These are phyloP conservation scores for Verticillium albo-atrum DNA, from an alignment of 2,329 filamentous ascomycete species.

Conservation along the genomic window DNA sequence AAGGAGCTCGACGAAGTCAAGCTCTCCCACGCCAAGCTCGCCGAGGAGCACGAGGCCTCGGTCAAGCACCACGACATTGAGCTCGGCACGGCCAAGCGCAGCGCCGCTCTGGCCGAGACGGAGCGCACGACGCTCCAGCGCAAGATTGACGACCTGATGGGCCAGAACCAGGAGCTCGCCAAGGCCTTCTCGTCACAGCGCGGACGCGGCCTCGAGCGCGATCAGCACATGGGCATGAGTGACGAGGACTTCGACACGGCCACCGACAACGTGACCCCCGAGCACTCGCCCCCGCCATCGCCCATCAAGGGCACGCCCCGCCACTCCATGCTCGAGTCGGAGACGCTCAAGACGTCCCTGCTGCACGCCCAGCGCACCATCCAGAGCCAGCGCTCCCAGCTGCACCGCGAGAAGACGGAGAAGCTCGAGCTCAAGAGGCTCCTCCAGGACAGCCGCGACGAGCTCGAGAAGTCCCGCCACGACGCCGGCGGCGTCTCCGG, in stretches of 20 bases:
- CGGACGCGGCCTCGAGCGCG: constrained; percentile 61
- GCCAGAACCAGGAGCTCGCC: constrained; percentile 88
- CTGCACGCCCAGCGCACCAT: constrained; percentile 96
- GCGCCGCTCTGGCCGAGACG: constrained; percentile 69
- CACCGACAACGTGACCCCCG: constrained; percentile 69
- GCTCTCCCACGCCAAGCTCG: constrained; percentile 69
- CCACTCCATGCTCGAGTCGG: constrained; percentile 87
- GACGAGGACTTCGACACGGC: constrained; percentile 62
- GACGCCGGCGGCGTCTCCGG: constrained; percentile 40
- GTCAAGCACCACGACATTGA: constrained; percentile 88
- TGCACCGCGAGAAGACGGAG: constrained; percentile 97
- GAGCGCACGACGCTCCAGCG: constrained; percentile 75
- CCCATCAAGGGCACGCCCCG: constrained; percentile 88
- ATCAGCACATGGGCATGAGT: constrained; percentile 52
- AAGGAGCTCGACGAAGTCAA: constrained; percentile 90
- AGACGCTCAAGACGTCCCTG: constrained; percentile 90
- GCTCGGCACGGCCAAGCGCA: constrained; percentile 76
- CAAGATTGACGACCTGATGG: constrained; percentile 81
- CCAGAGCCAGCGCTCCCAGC: constrained; percentile 88
- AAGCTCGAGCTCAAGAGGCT: constrained; percentile 94
- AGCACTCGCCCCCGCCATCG: constrained; percentile 85
- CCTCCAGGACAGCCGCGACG: constrained; percentile 91
- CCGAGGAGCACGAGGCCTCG: constrained; percentile 72
- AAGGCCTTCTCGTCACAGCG: constrained; percentile 74
- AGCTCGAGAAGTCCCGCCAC: constrained; percentile 69